Evolutionary conservation across 441 rosid species (phyloP).

Genomic region (Populus tomentosa): DNA sequence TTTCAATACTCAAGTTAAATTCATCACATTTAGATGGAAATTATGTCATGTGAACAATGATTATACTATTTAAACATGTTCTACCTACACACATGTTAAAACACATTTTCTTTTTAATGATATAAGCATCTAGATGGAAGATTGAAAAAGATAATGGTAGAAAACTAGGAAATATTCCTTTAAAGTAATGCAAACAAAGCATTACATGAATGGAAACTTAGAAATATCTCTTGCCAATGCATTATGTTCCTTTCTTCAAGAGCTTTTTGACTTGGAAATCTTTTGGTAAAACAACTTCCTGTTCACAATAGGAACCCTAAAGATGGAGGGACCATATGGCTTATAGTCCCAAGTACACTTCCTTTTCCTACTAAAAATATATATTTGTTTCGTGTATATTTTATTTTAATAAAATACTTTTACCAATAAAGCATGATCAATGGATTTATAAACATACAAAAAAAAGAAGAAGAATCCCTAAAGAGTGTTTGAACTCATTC

Average conservation of each 20-base stretch:
- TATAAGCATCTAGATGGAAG: not conserved
- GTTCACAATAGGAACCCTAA: slow-evolving; percentile 19
- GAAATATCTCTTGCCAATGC: not conserved
- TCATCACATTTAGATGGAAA: not conserved
- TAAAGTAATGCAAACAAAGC: not conserved
- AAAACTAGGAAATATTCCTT: not conserved
- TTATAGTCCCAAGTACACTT: slow-evolving; percentile 1
- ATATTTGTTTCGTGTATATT: not conserved
- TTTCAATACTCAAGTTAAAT: slow-evolving; percentile 3
- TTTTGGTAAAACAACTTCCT: not conserved
- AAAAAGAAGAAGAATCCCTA: not conserved
- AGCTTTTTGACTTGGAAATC: slow-evolving; percentile 15
- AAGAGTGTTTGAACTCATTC: slow-evolving; percentile 7
- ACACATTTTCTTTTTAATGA: not conserved
- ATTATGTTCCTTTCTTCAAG: not conserved
- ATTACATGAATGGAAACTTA: not conserved
- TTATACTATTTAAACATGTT: too few relatives aligned
- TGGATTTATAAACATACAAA: not conserved
- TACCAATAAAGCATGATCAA: not conserved
- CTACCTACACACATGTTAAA: not conserved
- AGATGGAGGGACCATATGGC: slow-evolving; percentile 20
- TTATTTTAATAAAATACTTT: slow-evolving; percentile 2
- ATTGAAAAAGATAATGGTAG: not conserved
- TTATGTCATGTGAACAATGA: not conserved
- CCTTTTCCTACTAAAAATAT: not conserved